Evolutionary conservation across 2,329 filamentous ascomycete species (phyloP).

Genomic region (Pseudogymnoascus sp.): DNA sequence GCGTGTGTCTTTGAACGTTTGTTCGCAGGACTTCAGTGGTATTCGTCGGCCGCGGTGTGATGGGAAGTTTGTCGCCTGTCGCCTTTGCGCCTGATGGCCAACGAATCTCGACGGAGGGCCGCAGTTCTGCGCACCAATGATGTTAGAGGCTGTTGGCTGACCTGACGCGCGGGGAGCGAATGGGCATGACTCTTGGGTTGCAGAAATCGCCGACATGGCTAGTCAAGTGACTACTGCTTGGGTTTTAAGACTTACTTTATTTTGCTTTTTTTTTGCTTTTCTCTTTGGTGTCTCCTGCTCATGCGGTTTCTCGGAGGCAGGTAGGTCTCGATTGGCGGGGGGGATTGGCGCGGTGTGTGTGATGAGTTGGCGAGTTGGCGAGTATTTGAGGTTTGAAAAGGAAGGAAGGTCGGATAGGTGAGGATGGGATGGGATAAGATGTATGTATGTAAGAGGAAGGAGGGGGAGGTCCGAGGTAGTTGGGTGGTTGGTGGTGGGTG

Average conservation of each 20-base stretch:
- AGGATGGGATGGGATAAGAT: too few species aligned
- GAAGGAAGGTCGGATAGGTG: not conserved
- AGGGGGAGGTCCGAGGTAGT: not conserved
- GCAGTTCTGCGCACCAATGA: not conserved
- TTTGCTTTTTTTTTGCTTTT: not conserved
- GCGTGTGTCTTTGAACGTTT: not conserved
- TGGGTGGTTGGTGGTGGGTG: not conserved
- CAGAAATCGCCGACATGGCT: not conserved
- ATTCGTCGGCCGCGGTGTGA: not conserved
- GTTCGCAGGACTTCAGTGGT: not conserved
- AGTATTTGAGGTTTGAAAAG: not conserved
- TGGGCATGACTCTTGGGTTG: not conserved
- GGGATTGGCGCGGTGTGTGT: not conserved
- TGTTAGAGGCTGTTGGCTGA: slow-evolving; percentile 14
- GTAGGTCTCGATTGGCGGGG: not conserved
- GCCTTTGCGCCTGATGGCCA: not conserved
- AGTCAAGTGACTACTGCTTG: not conserved
- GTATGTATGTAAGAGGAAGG: not conserved
- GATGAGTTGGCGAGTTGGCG: not conserved
- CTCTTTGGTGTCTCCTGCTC: not conserved
- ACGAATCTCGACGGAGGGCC: not conserved
- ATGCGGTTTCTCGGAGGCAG: not conserved
- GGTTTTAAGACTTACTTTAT: not conserved
- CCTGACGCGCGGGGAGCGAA: not conserved
- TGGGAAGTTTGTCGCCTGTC: not conserved